Evolutionary conservation across 2,329 filamentous ascomycete genomes (phyloP).

Genomic region (Aureobasidium pullulans): DNA sequence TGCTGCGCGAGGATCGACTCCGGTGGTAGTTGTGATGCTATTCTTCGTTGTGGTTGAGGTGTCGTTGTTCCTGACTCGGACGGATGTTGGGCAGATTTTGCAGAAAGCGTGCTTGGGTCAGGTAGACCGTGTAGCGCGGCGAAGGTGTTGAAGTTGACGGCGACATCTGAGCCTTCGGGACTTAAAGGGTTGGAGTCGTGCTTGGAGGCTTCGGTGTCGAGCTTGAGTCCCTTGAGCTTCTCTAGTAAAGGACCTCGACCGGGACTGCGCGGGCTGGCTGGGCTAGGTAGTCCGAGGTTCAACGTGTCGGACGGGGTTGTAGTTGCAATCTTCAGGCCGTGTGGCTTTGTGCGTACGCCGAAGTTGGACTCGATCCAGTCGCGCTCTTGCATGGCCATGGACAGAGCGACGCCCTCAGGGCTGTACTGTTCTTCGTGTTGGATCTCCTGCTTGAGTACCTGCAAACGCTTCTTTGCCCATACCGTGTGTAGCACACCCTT

Average conservation of each 20-base stretch:
- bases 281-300: slow-evolving; percentile 39
- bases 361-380: slow-evolving; percentile 83
- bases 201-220: slow-evolving; percentile 54
- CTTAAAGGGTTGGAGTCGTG: slow-evolving; percentile 47
- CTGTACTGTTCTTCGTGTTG: slow-evolving; percentile 64
- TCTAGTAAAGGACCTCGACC: slow-evolving; percentile 65
- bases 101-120: slow-evolving; percentile 33
- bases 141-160: slow-evolving; percentile 52
- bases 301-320: slow-evolving; percentile 18
- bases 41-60: slow-evolving; percentile 16
- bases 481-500: slow-evolving; percentile 82
- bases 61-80: not conserved
- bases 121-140: slow-evolving; percentile 48
- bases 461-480: slow-evolving; percentile 78
- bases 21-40: slow-evolving; percentile 28
- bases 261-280: slow-evolving; percentile 53
- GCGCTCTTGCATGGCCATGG: slow-evolving; percentile 77
- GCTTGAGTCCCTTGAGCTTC: slow-evolving; percentile 69
- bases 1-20: slow-evolving; percentile 34
- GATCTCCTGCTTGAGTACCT: slow-evolving; percentile 70
- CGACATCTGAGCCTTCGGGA: slow-evolving; percentile 56
- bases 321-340: slow-evolving; percentile 30
- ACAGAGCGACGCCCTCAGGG: slow-evolving; percentile 71
- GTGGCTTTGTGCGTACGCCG: slow-evolving; percentile 46
- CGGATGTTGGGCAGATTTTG: slow-evolving; percentile 34